phyloP scores from a whole-genome alignment of 108 stramenopile species.

The Pelagomonas calceolata region DNA sequence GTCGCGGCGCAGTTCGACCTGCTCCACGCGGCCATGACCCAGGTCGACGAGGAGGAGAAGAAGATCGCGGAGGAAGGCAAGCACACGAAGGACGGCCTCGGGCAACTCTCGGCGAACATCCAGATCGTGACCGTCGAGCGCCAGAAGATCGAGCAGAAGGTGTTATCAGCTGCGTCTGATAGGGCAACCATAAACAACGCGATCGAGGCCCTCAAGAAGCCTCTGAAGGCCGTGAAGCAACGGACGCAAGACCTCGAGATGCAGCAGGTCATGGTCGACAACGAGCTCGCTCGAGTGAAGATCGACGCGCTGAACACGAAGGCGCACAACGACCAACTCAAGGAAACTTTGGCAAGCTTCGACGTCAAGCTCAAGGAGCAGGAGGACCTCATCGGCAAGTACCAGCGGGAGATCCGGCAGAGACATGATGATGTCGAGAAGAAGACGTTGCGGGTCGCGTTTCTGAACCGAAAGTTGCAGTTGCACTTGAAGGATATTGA shows the following conservation, averaged over 20 bases:
- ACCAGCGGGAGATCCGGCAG: conserved; percentile 64
- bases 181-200: conserved; percentile 57
- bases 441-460: conserved; percentile 59
- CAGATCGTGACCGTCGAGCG: conserved; percentile 57
- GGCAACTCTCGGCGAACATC: conserved; percentile 29
- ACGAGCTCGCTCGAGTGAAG: conserved; percentile 56
- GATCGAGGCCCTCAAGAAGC: conserved; percentile 43
- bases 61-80: conserved; percentile 24
- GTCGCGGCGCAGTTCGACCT: conserved; percentile 35
- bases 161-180: conserved; percentile 27
- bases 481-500: conserved; percentile 46
- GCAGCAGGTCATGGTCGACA: conserved; percentile 40
- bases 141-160: conserved; percentile 41
- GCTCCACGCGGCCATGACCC: conserved; percentile 43
- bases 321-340: conserved; percentile 51
- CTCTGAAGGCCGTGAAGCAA: conserved; percentile 32
- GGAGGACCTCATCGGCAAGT: conserved; percentile 47
- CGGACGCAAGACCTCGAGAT: conserved; percentile 53
- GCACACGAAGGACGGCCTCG: conserved; percentile 15
- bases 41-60: conserved; percentile 50
- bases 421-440: conserved; percentile 72
- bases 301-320: conserved; percentile 58
- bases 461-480: conserved; percentile 66
- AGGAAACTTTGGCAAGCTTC: conserved; percentile 36
- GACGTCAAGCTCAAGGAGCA: conserved; percentile 33